A percentile compares a stretch with the other conserved stretches of the same genome.
phyloP scores from a whole-genome alignment of 2,329 filamentous ascomycete genomes.

The Fusarium newnesense region DNA sequence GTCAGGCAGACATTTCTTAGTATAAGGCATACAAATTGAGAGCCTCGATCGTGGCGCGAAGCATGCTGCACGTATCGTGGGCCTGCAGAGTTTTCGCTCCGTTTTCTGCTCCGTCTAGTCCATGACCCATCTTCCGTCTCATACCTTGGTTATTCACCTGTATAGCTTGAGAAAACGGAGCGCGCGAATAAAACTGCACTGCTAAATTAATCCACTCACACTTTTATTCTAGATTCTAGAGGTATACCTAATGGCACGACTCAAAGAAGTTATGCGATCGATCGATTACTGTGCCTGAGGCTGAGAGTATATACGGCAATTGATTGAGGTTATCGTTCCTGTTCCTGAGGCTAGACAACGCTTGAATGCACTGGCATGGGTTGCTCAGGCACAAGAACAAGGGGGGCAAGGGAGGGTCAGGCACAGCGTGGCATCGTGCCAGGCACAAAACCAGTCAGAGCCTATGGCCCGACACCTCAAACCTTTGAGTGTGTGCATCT shows the following conservation, averaged over 20 bases:
- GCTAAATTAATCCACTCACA: conserved; percentile 30
- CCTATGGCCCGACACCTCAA: conserved; percentile 21
- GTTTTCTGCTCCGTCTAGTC: conserved; percentile 22
- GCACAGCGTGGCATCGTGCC: conserved; percentile 28
- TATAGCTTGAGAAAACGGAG: conserved; percentile 25
- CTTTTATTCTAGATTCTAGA: neutral
- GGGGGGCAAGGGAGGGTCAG: conserved; percentile 22
- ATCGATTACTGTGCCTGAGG: neutral
- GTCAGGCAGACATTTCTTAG: conserved; percentile 17
- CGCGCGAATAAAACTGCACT: neutral
- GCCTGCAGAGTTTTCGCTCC: conserved; percentile 40
- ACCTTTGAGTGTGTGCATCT: conserved; percentile 43
- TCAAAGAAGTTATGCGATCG: conserved; percentile 7
- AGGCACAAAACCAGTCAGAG: conserved; percentile 36
- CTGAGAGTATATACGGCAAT: neutral
- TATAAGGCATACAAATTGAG: neutral
- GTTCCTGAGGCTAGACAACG: neutral
- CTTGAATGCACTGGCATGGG: conserved; percentile 2
- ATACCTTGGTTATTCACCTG: neutral
- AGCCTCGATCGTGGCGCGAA: conserved; percentile 25
- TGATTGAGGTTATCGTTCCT: neutral
- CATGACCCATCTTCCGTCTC: neutral
- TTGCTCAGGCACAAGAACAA: conserved; percentile 33
- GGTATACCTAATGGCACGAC: neutral
- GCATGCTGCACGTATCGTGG: conserved; percentile 16